Percentiles rank a stretch among this genome's conserved stretches.
These are phyloP conservation scores for Podospora anserina DNA, from an alignment of 495 filamentous ascomycete genomes.

Conservation along the genomic window DNA sequence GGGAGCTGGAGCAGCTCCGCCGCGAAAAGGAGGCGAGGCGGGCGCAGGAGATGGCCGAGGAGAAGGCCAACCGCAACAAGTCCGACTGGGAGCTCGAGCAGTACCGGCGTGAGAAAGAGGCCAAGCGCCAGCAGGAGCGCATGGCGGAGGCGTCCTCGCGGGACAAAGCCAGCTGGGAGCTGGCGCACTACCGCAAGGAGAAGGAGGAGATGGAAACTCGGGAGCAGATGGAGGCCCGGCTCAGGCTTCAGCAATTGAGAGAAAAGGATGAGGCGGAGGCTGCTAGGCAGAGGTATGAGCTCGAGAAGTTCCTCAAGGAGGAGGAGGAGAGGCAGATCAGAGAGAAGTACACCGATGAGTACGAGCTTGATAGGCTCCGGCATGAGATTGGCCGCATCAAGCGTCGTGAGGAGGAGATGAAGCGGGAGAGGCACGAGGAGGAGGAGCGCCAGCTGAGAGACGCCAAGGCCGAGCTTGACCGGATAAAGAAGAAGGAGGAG, in stretches of 20 bases:
- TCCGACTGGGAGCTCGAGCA: conserved; percentile 11
- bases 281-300: conserved; percentile 41
- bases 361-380: conserved; percentile 29
- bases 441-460: conserved; percentile 31
- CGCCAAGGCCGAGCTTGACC: conserved; percentile 43
- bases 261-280: conserved; percentile 43
- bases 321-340: conserved; percentile 40
- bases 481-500: conserved; percentile 42
- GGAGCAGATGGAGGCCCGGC: conserved; percentile 23
- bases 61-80: not conserved
- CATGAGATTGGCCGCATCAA: conserved; percentile 25
- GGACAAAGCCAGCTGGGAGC: conserved; percentile 5
- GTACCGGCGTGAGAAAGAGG: conserved; percentile 11
- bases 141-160: conserved; percentile 14
- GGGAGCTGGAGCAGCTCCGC: conserved; percentile 2
- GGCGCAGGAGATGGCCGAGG: not conserved
- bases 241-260: not conserved
- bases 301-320: conserved; percentile 41
- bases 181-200: not conserved
- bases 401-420: conserved; percentile 35
- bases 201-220: conserved; percentile 21
- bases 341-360: conserved; percentile 32
- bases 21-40: conserved; percentile 19
- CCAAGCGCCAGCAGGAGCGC: conserved; percentile 27
- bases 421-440: conserved; percentile 21